Conservation (phyloP, 805 yeast genomes). For the Kodamaea kaohsiungensis region DNA sequence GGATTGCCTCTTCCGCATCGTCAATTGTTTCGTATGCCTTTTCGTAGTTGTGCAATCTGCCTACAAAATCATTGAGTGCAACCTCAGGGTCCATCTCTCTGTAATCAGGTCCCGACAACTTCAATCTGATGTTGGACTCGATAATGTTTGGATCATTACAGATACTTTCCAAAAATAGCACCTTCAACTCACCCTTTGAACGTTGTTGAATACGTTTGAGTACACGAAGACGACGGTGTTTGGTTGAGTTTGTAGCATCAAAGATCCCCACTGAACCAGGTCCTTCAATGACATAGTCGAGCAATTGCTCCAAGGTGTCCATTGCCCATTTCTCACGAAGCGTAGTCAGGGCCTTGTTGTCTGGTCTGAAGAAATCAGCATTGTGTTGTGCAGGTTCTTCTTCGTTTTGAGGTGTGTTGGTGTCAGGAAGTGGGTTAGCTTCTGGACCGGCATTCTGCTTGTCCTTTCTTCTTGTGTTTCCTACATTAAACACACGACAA, state of each 20-base stretch:
- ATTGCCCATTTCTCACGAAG: constrained; percentile 94
- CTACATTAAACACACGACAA: constrained; percentile 90
- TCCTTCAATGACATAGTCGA: constrained; percentile 77
- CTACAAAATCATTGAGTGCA: constrained; percentile 81
- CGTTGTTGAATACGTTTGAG: constrained; percentile 56
- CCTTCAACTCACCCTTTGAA: constrained; percentile 65
- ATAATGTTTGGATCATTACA: constrained; percentile 80
- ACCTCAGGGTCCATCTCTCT: constrained; percentile 75
- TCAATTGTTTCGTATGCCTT: constrained; percentile 89
- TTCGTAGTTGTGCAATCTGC: constrained; percentile 79
- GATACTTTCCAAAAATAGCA: constrained; percentile 80
- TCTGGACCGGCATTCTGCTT: constrained; percentile 69
- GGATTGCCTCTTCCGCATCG: constrained; percentile 68
- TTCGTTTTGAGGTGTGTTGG: constrained; percentile 36
- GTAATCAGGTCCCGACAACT: constrained; percentile 92
- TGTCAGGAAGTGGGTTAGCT: constrained; percentile 53
- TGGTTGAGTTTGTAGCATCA: constrained; percentile 82
- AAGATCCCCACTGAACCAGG: constrained; percentile 91
- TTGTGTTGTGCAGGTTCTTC: constrained; percentile 47
- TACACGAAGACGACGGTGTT: constrained; percentile 59
- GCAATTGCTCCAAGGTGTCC: constrained; percentile 82
- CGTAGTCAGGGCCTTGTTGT: constrained; percentile 59
- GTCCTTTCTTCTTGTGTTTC: constrained; percentile 86
- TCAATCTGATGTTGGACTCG: constrained; percentile 80
- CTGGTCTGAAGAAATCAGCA: constrained; percentile 86